A percentile compares a stretch with the other conserved stretches of the same genome.
phyloP scores from a whole-genome alignment of 805 yeast species.

The Metschnikowia proteae region DNA sequence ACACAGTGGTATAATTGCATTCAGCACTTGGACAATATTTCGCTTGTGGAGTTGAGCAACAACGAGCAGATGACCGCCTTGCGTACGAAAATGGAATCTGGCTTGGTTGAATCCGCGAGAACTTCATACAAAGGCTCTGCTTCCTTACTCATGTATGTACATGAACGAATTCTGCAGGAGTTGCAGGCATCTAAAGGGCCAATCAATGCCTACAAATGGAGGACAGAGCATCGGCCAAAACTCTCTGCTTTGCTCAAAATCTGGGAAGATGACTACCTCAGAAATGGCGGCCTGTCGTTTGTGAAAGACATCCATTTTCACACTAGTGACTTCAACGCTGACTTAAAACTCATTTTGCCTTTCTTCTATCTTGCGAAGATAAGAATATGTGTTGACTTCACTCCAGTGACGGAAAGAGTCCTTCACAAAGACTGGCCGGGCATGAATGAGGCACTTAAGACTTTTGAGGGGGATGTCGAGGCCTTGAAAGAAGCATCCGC shows the following conservation, averaged over 20 bases:
- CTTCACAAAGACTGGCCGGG: constrained; percentile 66
- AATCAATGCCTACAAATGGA: constrained; percentile 58
- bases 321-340: constrained; percentile 50
- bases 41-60: constrained; percentile 54
- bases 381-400: constrained; percentile 55
- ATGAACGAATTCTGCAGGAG: constrained; percentile 60
- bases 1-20: constrained; percentile 47
- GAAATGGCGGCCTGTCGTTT: constrained; percentile 59
- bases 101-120: constrained; percentile 30
- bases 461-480: constrained; percentile 50
- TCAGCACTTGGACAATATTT: constrained; percentile 8
- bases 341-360: constrained; percentile 63
- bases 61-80: constrained; percentile 46
- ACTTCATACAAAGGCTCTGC: constrained; percentile 49
- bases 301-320: constrained; percentile 49
- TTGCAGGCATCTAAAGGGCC: constrained; percentile 24
- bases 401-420: constrained; percentile 57
- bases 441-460: constrained; percentile 53
- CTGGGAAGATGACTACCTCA: constrained; percentile 64
- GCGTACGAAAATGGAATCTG: constrained; percentile 44
- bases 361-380: constrained; percentile 64
- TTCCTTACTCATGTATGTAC: constrained; percentile 59
- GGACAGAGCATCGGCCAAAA: constrained; percentile 56
- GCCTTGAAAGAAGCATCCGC: constrained; percentile 61
- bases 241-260: constrained; percentile 55